Evolutionary conservation across 768 basidiomycete genomes (phyloP), one percentile per base, ranked within the genome.

Genomic region (Boletus pseudo-olivaceus): DNA sequence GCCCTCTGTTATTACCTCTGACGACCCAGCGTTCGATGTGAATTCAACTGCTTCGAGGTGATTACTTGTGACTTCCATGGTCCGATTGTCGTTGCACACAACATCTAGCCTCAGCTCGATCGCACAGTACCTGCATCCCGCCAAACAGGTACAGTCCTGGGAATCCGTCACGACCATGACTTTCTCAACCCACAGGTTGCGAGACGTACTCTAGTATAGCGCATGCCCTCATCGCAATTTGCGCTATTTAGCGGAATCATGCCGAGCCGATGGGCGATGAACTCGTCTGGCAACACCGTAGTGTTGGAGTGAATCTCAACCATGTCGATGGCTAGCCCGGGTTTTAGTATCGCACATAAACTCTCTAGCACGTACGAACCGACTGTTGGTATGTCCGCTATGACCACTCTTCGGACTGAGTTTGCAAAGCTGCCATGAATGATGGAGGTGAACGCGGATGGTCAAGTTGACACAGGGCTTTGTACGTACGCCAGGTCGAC

Each of bases 301-400:
- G 93, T 93, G 70, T 99, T 99, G 51, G 81, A 81, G 55, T 88
- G 82, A 59, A 98, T 88, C 71, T 93, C 90, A 11, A 98, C 96
- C 73, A 96, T 87, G 75, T 99, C 97, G 59, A 99, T 98, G 34
- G 95, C 97, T 98, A 64, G 27, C 20, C 46, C 33, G 14, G 7
- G 43, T 33, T 20, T 59, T 37, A 64, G 61, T 34, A 34, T 38
- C 7, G 17, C 10, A 29, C 42, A 42, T n/a, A 43, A 35, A 8
- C 41, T 38, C 45, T 11, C 14, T 47, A 37, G 37, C 30, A 15
- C 7, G 26, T 34, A 77, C 90, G 67, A 67, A 93, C 95, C 93
- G 58, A 99, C 82, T 54, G 97, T 98, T 17, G 95, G 91, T 58
- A 99, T 85, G 71, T 98, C 94, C 29, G 97, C 96, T 74, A 98